Base-by-base conservation (phyloP, 441 rosid species). In the Jatropha multifida region DNA sequence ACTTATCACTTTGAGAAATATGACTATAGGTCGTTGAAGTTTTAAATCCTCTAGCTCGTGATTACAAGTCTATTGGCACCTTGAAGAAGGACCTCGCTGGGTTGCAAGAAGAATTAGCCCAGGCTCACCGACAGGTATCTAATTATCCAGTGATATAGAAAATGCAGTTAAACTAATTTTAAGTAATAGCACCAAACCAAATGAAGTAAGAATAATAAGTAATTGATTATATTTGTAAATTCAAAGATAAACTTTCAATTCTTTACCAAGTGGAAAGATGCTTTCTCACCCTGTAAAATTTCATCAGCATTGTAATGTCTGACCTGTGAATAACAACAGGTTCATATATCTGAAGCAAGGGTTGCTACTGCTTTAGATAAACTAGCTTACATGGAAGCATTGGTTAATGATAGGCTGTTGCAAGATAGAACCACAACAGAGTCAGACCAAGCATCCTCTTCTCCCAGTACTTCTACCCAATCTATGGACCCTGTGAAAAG, bases 341-440 rank as follows among this genome's bases (percentile, higher is more conserved):
- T 95, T 82, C 99, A 93, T 83, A 86, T 90, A 78, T 95, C 99
- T 60, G 98, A 93, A 85, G 98, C 94, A 68, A 88, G 98, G 88
- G 97, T 95, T 78, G 71, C 90, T 73, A 80, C 94, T 70, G 97
- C 99, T 73, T 84, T 95, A 81, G 92, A 90, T 63, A 95, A 91
- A 88, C 87, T 95, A 73, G 99, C 99, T 75, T 80, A 93, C 84
- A 88, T 93, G 99, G 99, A 93, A 84, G 84, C 80, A 55, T 85
- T 94, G 88, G 97, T 91, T 63, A 91, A 86, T 74, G 97, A 92
- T 85, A 86, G 87, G 81, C 83, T 95, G 77, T 83, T 95, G 78
- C 90, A 86, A 73, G 96, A 84, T 59, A 89, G 84, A 76, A 87
- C 69, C 80, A 72, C 84, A 32, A 65, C 78, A 0, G 90, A 83